phyloP scores from a whole-genome alignment of 108 stramenopile genomes.

The Cyclotella choctawhatcheeana region DNA sequence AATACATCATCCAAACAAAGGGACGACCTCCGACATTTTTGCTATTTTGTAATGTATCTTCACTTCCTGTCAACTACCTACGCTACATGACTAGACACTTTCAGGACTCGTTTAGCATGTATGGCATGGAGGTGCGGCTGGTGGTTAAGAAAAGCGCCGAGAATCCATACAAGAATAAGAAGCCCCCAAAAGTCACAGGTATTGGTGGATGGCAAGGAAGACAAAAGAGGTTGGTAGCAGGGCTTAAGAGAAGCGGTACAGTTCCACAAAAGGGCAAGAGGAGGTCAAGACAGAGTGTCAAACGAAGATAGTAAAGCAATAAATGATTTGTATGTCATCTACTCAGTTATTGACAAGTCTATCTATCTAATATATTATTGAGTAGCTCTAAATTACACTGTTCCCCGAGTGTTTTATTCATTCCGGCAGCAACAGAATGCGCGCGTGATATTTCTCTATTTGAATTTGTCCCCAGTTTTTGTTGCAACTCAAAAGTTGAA shows the following conservation, averaged over 20 bases:
- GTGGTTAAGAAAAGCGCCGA: constrained; percentile 73
- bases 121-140: constrained; percentile 84
- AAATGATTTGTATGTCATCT: too few relatives aligned
- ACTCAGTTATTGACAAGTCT: too few relatives aligned
- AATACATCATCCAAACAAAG: constrained; percentile 88
- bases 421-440: constrained; percentile 1
- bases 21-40: constrained; percentile 91
- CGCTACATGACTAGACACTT: constrained; percentile 82
- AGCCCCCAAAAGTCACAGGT: constrained; percentile 57
- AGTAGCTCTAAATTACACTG: too few relatives aligned
- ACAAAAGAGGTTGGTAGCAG: constrained; percentile 52
- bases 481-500: constrained; percentile 2
- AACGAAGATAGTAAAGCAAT: background rate
- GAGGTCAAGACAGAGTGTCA: background rate
- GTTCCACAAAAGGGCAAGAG: constrained; percentile 15
- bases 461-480: background rate
- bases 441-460: background rate
- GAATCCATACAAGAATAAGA: constrained; percentile 70
- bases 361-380: background rate
- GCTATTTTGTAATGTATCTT: constrained; percentile 76
- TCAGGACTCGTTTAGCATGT: constrained; percentile 85
- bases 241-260: constrained; percentile 48
- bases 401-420: too few relatives aligned
- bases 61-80: constrained; percentile 69
- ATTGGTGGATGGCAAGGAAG: constrained; percentile 76